A percentile compares a stretch with the other conserved stretches of the same genome.
Evolutionary conservation across 768 basidiomycete genomes (phyloP).

Genomic region (Imleria badia): DNA sequence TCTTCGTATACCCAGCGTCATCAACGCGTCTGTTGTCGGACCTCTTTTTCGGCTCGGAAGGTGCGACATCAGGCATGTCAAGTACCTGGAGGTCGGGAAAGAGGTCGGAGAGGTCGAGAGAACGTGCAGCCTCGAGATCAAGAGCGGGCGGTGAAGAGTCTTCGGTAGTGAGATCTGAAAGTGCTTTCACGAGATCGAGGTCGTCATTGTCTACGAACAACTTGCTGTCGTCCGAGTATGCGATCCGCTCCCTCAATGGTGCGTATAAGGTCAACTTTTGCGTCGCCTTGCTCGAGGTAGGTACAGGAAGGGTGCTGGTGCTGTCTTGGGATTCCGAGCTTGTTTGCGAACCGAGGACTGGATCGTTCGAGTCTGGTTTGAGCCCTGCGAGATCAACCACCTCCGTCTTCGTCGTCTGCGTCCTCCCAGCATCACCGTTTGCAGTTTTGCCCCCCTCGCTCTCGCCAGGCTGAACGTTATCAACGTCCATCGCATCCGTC

Average conservation of each 20-base stretch:
- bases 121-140: conserved; percentile 27
- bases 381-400: conserved; percentile 37
- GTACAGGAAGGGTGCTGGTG: conserved; percentile 2
- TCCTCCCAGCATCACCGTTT: conserved; percentile 8
- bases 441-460: conserved; percentile 26
- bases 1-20: conserved; percentile 72
- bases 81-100: conserved; percentile 83
- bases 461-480: conserved; percentile 20
- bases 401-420: conserved; percentile 29
- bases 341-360: conserved; percentile 44
- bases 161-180: conserved; percentile 40
- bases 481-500: conserved; percentile 40
- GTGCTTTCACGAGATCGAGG: conserved; percentile 49
- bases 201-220: conserved; percentile 57
- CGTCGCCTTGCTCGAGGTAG: conserved; percentile 37
- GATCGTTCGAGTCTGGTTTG: conserved; percentile 57
- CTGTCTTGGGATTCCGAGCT: conserved; percentile 37
- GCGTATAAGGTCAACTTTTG: conserved; percentile 47
- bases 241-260: conserved; percentile 60
- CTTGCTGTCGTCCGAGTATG: conserved; percentile 40
- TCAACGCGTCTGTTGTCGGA: conserved; percentile 70
- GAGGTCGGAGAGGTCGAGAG: conserved; percentile 59
- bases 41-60: conserved; percentile 46
- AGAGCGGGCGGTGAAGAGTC: conserved; percentile 14
- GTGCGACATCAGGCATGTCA: conserved; percentile 48